Base-by-base conservation (phyloP, 2,329 filamentous ascomycete genomes). In the Aspergillus tamarii region DNA sequence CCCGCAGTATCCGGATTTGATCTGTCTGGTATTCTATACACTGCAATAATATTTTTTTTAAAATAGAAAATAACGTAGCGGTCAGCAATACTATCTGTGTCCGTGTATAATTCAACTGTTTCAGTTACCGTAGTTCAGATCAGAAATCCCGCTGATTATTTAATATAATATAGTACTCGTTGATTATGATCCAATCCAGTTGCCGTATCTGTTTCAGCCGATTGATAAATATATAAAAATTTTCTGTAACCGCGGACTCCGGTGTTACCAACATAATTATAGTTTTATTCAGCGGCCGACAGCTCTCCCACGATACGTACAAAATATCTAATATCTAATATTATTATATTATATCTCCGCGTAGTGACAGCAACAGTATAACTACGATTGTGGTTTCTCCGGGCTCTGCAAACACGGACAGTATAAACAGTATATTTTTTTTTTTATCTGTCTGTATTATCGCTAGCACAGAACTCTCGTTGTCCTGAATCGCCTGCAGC, bases 111-210 rank as follows among this genome's bases (percentile, higher is more conserved):
- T n/a, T n/a, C n/a, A n/a, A n/a, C n/a, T n/a, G n/a, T n/a, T n/a
- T n/a, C n/a, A n/a, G n/a, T n/a, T n/a, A n/a, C n/a, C n/a, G n/a
- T n/a, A n/a, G n/a, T n/a, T n/a, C n/a, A n/a, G n/a, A n/a, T n/a
- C n/a, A n/a, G n/a, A n/a, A 34, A 57, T 60, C 41, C n/a, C 43
- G 12, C 43, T 48, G 28, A 9, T 21, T 2, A 28, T 65, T 64
- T 9, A 66, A 45, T 2, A 68, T 57, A 0, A 66, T 10, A 58
- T 68, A 11, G 45, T 16, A 68, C 53, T 66, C 14, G 21, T 67
- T 10, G 32, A 34, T 34, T 1, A 34, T 10, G 3, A n/a, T n/a
- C n/a, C n/a, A n/a, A n/a, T n/a, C n/a, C n/a, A n/a, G n/a, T n/a
- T n/a, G n/a, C n/a, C n/a, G n/a, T n/a, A n/a, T n/a, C n/a, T n/a